phyloP scores from a whole-genome alignment of 2,329 filamentous ascomycete species.

The Zalaria sp. region DNA sequence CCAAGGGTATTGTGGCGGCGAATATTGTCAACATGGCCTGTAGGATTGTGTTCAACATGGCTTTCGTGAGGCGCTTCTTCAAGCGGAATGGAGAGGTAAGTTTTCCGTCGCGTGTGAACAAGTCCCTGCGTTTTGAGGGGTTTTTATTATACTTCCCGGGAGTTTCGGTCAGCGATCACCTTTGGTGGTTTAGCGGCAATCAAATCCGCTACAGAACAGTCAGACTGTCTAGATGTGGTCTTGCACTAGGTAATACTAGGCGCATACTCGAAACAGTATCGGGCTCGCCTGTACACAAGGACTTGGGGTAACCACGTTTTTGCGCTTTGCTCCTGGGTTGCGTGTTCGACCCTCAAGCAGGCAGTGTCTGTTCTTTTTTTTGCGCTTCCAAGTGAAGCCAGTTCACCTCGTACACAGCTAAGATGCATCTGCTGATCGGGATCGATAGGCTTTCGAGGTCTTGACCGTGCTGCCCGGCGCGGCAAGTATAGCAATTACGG shows the following conservation, averaged over 20 bases:
- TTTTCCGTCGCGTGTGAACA: neutral
- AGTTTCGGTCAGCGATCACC: too few species aligned
- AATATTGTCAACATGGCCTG: constrained; percentile 85
- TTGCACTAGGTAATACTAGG: too few species aligned
- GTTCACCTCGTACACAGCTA: too few species aligned
- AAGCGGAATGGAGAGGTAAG: constrained; percentile 22
- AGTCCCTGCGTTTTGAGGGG: too few species aligned
- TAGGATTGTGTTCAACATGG: constrained; percentile 65
- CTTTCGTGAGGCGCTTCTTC: constrained; percentile 59
- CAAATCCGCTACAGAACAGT: too few species aligned
- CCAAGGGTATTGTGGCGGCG: constrained; percentile 67
- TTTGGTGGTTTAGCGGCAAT: too few species aligned
- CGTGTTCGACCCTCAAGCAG: neutral
- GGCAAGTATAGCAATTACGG: constrained; percentile 21
- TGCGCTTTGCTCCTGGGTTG: neutral
- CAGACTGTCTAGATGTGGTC: too few species aligned
- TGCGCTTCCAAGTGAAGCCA: too few species aligned
- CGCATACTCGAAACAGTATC: too few species aligned
- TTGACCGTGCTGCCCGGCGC: constrained; percentile 16
- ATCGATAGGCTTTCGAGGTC: constrained; percentile 12
- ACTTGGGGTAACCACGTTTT: neutral
- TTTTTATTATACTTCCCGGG: too few species aligned
- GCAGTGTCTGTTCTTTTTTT: constrained; percentile 1
- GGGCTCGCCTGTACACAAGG: too few species aligned
- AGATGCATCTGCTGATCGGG: too few species aligned